phyloP scores from a whole-genome alignment of 352 stramenopile species.

The Phytophthora citricola region DNA sequence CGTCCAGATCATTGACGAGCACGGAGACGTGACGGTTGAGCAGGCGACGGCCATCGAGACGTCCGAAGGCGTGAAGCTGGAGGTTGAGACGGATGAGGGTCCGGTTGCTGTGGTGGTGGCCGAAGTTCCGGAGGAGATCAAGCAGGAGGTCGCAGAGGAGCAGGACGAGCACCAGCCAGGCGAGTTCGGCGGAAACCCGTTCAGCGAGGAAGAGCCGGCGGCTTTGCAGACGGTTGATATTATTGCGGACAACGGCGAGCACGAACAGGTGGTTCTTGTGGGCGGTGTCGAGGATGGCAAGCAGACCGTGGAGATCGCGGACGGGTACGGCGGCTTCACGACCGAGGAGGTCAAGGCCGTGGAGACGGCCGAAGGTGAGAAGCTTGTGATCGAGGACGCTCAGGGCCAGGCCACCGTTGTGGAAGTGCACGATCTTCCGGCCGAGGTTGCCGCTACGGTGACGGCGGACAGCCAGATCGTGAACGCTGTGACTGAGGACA shows the following conservation, averaged over 20 bases:
- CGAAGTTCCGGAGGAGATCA: constrained; percentile 6
- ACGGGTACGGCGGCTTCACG: neutral
- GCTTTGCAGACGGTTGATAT: neutral
- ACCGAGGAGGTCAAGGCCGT: neutral
- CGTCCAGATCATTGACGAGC: too few relatives aligned
- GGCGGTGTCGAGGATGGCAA: neutral
- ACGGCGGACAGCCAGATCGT: neutral
- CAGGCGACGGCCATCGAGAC: too few relatives aligned
- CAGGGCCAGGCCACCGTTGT: neutral
- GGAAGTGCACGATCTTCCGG: neutral
- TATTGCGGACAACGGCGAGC: neutral
- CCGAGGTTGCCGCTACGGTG: neutral
- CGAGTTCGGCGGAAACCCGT: too few relatives aligned
- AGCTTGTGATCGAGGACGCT: neutral
- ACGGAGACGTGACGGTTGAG: too few relatives aligned
- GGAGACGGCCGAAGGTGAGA: neutral
- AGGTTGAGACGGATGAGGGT: too few relatives aligned
- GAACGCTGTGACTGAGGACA: neutral
- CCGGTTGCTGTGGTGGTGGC: neutral
- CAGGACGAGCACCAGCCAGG: too few relatives aligned
- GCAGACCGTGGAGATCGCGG: neutral
- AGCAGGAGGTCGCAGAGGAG: neutral
- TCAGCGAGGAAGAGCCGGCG: too few relatives aligned
- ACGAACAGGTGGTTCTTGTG: neutral
- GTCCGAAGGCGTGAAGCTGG: too few relatives aligned